Evolutionary conservation across 176 grass and related monocot species (phyloP).

Genomic region (Rhynchospora pubera): DNA sequence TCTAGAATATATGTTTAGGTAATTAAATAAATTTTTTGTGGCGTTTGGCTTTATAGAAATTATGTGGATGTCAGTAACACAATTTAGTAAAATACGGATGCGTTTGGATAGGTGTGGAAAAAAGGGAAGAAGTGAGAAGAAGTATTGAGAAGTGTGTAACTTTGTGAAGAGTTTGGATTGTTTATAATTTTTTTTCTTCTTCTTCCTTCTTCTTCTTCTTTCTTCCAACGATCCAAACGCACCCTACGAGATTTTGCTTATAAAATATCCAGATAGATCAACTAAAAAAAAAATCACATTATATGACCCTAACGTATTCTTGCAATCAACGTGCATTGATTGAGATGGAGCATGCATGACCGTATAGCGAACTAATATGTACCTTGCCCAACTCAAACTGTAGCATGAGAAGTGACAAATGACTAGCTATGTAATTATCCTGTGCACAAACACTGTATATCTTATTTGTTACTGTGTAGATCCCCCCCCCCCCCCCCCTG

Average conservation of each 20-base stretch:
- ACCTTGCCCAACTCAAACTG: background rate
- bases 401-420: background rate
- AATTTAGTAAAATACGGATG: background rate
- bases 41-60: background rate
- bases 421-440: background rate
- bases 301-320: too few relatives aligned
- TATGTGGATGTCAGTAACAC: background rate
- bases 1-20: background rate
- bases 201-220: too few relatives aligned
- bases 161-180: too few relatives aligned
- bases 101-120: too few relatives aligned
- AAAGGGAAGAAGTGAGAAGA: too few relatives aligned
- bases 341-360: background rate
- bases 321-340: background rate
- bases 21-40: background rate
- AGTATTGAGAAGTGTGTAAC: too few relatives aligned
- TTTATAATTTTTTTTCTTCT: too few relatives aligned
- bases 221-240: too few relatives aligned
- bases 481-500: background rate
- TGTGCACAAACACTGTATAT: background rate
- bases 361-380: background rate
- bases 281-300: too few relatives aligned
- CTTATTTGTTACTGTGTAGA: background rate
- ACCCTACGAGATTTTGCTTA: background rate
- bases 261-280: background rate